Conservation (phyloP, 257 asterid species). For the Solanum gracilifrons region DNA sequence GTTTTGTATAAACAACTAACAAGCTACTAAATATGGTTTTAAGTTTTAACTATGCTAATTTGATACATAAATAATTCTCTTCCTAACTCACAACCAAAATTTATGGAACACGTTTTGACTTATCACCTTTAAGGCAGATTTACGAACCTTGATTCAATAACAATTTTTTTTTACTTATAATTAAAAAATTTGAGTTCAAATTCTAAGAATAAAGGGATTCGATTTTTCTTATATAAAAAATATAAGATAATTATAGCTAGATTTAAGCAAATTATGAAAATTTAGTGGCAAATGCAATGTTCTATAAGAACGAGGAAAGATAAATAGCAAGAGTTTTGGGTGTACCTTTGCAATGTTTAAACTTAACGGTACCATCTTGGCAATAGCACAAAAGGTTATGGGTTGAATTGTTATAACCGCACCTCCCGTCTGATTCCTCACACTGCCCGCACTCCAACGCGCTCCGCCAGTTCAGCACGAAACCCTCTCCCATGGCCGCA, state of each 20-base stretch:
- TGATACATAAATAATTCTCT: background rate
- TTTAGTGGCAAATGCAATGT: background rate
- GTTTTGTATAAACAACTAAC: background rate
- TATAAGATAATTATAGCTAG: background rate
- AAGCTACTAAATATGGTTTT: background rate
- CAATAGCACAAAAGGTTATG: slow-evolving; percentile 7
- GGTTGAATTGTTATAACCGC: slow-evolving; percentile 2
- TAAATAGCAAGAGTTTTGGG: background rate
- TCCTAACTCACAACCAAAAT: background rate
- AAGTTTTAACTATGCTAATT: background rate
- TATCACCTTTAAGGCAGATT: background rate
- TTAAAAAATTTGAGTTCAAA: background rate
- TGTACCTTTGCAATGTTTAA: slow-evolving; percentile 3
- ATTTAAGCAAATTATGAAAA: background rate
- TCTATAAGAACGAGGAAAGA: background rate
- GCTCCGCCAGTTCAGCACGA: slow-evolving; percentile 5
- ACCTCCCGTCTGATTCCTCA: slow-evolving; percentile 6
- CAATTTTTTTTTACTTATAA: rapidly evolving
- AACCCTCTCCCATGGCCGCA: slow-evolving; percentile 2
- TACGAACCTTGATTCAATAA: background rate
- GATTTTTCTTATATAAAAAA: background rate
- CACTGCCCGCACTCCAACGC: background rate
- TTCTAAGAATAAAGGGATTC: background rate
- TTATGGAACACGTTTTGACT: background rate
- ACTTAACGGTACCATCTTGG: background rate